Conservation (phyloP, 805 yeast genomes). For the Torulaspora maleeae region DNA sequence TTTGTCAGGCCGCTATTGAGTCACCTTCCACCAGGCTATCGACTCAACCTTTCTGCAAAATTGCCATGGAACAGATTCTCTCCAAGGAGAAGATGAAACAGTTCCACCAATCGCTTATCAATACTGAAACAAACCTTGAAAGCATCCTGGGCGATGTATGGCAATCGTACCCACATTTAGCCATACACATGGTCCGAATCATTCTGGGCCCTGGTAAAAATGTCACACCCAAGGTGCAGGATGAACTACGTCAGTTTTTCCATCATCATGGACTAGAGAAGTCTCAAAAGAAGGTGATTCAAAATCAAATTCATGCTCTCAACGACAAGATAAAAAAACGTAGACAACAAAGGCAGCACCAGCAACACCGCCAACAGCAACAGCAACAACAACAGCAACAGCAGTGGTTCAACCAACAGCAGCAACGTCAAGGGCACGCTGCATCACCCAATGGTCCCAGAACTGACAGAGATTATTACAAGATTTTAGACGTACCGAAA, state of each 20-base stretch:
- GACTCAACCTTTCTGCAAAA: constrained; percentile 21
- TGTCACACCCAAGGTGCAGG: constrained; percentile 9
- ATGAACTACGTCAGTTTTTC: constrained; percentile 23
- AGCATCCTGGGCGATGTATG: constrained; percentile 24
- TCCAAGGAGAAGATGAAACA: constrained; percentile 14
- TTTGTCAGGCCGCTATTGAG: constrained; percentile 25
- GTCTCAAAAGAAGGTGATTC: constrained; percentile 18
- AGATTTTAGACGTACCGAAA: constrained; percentile 60
- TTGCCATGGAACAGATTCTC: constrained; percentile 18
- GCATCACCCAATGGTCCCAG: constrained; percentile 22
- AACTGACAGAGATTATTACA: constrained; percentile 67
- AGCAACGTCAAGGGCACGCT: constrained; percentile 36
- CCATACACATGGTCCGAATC: constrained; percentile 22
- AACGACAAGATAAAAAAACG: constrained; percentile 35
- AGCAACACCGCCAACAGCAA: constrained; percentile 47
- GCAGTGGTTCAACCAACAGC: constrained; percentile 31
- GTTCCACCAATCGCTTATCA: constrained; percentile 10
- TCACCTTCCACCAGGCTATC: constrained; percentile 4
- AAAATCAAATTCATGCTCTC: constrained; percentile 35
- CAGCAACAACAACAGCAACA: constrained; percentile 36
- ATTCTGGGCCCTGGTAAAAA: constrained; percentile 14
- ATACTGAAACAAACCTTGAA: constrained; percentile 16
- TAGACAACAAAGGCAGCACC: constrained; percentile 44
- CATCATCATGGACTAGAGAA: constrained; percentile 19
- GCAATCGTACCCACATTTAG: constrained; percentile 29